These are phyloP conservation scores for Jacaranda copaia DNA, from an alignment of 257 asterid genomes.

Conservation along the genomic window DNA sequence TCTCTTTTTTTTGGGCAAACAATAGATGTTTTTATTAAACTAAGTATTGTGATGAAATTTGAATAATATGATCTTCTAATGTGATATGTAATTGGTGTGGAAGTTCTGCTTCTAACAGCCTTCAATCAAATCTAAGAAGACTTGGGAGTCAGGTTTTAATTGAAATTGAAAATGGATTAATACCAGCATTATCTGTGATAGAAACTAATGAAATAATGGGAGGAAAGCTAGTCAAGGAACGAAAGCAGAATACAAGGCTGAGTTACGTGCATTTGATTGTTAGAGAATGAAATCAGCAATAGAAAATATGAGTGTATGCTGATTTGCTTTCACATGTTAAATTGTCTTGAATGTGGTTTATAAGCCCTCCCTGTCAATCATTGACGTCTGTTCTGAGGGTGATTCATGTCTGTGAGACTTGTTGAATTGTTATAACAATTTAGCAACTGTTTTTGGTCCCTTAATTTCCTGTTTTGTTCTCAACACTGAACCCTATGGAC, in stretches of 20 bases:
- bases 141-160: not conserved
- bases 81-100: not conserved
- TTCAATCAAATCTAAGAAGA: too few relatives aligned
- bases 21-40: not conserved
- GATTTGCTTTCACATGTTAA: conserved; percentile 5
- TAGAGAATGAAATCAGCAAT: not conserved
- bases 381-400: not conserved
- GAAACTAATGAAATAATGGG: not conserved
- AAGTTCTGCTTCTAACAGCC: not conserved
- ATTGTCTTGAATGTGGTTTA: not conserved
- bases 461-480: not conserved
- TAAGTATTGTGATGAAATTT: not conserved
- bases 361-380: not conserved
- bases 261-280: not conserved
- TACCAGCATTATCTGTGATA: not conserved
- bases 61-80: not conserved
- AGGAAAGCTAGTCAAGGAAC: not conserved
- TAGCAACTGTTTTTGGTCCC: not conserved
- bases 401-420: not conserved
- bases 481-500: too few relatives aligned
- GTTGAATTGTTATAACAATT: not conserved
- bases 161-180: not conserved
- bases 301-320: not conserved
- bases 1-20: not conserved
- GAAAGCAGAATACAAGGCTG: not conserved